Evolutionary conservation across 495 filamentous ascomycete genomes (phyloP), one percentile per base, ranked within the genome.

Genomic region (Aspergillus nidulans): DNA sequence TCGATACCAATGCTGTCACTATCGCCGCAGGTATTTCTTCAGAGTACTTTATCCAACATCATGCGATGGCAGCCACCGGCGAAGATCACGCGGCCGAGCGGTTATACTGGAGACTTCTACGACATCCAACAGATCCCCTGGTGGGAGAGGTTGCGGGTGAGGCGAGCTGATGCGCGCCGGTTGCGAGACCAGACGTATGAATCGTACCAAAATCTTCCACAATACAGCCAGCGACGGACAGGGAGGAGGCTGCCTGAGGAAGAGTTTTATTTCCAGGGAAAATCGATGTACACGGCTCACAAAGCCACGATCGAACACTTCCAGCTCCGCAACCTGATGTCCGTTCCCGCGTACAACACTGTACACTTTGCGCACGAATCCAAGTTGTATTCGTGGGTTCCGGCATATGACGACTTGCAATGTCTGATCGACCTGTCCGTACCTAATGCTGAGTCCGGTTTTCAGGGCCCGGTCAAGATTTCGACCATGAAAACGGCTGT

Each of bases 81-180:
- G 3, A 69, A 73, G 59, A 69, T 77, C 26, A 61, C 69, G 13
- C 64, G 74, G 7, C 73, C 73, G 1, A 57, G 50, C n/a, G 53
- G 63, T 4, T 81, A 86, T 55, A 70, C 84, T 15, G 67, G 76
- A 19, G 84, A 87, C 36, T 63, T 66, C 18, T 88, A 73, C 60
- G 91, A 95, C 64, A 67, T 90, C 24, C 90, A 96, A 64, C 88
- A 90, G 47, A 86, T 96, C 36, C 76, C 87, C 44, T 96, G 91
- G 74, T 61, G 60, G 83, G 74, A 78, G 8, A 73, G 74, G 1
- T 59, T 92, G 5, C 83, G 82, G 5, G 83, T 89, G 4, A 80
- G 76, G 16, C 80, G 85, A 41, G 63, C 70, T 6, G 74, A 80
- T 30, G 88, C 88, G 19, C 77, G 85, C 49, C 69, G 74, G 26